Evolutionary conservation across 495 filamentous ascomycete genomes (phyloP), one percentile per base, ranked within the genome.

Genomic region (Geoglossum glabrum): DNA sequence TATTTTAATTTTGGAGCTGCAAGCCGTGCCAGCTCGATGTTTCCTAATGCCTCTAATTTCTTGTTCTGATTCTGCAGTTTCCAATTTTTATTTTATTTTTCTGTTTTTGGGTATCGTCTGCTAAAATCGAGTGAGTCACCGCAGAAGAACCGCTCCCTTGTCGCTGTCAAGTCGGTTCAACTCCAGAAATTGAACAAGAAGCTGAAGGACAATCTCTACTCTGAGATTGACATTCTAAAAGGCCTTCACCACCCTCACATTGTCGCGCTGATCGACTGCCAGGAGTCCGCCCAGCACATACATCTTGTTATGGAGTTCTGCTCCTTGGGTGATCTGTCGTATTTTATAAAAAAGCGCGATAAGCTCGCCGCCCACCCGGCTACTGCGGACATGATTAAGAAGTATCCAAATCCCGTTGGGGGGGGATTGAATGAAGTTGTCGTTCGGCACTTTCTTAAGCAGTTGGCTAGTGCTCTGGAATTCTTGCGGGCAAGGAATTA

Each of bases 291-390:
- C 6, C 81, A 82, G 21, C 87, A 95, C 59, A 95, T 97, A 68
- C 89, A 98, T 70, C 76, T 98, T 21, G 84, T 97, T 51, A 98
- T 97, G 93, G 93, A 98, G 68, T 97, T 90, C 70, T 98, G 92
- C 70, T 86, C 93, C 64, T 74, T 98, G 33, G 89, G 92, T 28
- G 92, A 98, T 65, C 69, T 98, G 56, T 92, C 90, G 8, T 71
- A 87, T 11, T 96, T 98, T 69, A 95, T 97, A 72, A 95, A 89
- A 74, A 90, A 88, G 67, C 79, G 92, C 52, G 84, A 90, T 49
- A 84, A 77, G 50, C 75, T 95, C 9, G 76, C 71, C 25, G 79
- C 79, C 11, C 83, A 95, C 67, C 79, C 81, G 33, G 83, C 80
- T 26, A 89, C 89, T 0, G 76, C 76, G 60, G 84, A 92, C 59